Base-by-base conservation (phyloP, 768 basidiomycete genomes). In the Gelatoporia subvermispora region DNA sequence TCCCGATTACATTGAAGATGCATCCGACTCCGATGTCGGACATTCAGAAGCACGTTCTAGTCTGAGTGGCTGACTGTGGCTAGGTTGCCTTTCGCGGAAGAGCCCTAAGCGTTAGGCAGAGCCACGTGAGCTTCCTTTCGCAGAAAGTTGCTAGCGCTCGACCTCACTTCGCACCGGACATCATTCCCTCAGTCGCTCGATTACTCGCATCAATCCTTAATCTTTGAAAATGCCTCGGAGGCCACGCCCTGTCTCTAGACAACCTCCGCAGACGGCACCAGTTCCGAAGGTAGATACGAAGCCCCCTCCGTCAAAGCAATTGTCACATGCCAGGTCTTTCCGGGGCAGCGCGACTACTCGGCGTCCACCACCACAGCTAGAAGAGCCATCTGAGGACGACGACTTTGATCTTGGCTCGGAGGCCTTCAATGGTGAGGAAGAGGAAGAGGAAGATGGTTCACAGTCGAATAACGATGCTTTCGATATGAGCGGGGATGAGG, bases 221-320 rank as follows among this genome's bases (percentile, higher is more conserved):
- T 7, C 3, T 18, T 21, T 15, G 13, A 36, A 7, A 34, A 73
- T 73, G 72, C 68, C 71, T 57, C 64, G 70, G 24, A 62, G 69
- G 50, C 64, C 69, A 25, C 68, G 71, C 31, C 67, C 70, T 35
- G 51, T 62, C 20, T 64, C 67, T 15, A 63, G 70, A 49, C 51
- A 47, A 43, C 40, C 20, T 17, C 53, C 54, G 3, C 50, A 40
- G 25, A 18, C 28, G 17, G 42, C 28, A 8, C 20, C 11, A 1
- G 1, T 40, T 15, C 3, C 28, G 23, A 43, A 31, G 28, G 28
- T 31, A 31, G 28, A 31, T 5, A 31, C 28, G 13, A 13, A 31
- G 28, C 13, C 28, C 13, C 28, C 23, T 8, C 17, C 44, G 20
- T 22, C 20, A 36, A 45, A 48, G 21, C 11, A 28, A 24, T 34